Base-by-base conservation (phyloP, 1,284 basidiomycete genomes). In the Trametes hirsuta region DNA sequence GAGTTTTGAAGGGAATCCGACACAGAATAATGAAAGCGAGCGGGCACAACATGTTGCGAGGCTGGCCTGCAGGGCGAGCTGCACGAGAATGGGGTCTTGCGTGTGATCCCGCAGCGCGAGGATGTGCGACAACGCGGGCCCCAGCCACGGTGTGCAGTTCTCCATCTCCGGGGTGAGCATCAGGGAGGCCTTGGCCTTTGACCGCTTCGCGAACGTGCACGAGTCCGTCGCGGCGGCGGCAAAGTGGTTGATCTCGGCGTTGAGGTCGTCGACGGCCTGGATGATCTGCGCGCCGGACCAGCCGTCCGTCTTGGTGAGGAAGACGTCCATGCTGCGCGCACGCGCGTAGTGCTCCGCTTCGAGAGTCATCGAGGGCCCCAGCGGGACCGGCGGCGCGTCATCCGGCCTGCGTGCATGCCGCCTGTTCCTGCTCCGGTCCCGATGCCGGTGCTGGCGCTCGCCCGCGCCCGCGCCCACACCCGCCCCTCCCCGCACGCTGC, bases 211-310 rank as follows among this genome's bases (percentile, higher is more conserved):
- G 61, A 72, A 72, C 6, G 67, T 64, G 54, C 82, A 84, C 39
- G 85, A 77, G 72, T 91, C 88, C 10, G 86, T 85, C 11, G 86
- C 88, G 21, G 85, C 83, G 18, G 88, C 88, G 10, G 89, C 85
- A 62, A 89, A 90, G 65, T 90, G 89, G 21, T 88, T 80, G 60
- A 91, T 88, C 73, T 91, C 89, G 0, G 86, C 84, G 70, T 91
- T 91, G 71, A 91, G 79, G 68, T 91, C 88, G 65, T 88, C 86
- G n/a, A 91, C 83, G 6, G 87, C 84, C 69, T 90, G 88, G 55
- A 91, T 81, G 70, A 90, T 81, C 68, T 90, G 88, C 1, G 86
- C 85, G 21, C 89, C 89, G 2, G 88, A 89, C 87, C 86, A 90
- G 42, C 78, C 79, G 73, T 91, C 89, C 30, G 82, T 85, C 66